These are phyloP conservation scores for Leccinum solheimii DNA, from an alignment of 1,284 basidiomycete genomes.

Conservation along the genomic window DNA sequence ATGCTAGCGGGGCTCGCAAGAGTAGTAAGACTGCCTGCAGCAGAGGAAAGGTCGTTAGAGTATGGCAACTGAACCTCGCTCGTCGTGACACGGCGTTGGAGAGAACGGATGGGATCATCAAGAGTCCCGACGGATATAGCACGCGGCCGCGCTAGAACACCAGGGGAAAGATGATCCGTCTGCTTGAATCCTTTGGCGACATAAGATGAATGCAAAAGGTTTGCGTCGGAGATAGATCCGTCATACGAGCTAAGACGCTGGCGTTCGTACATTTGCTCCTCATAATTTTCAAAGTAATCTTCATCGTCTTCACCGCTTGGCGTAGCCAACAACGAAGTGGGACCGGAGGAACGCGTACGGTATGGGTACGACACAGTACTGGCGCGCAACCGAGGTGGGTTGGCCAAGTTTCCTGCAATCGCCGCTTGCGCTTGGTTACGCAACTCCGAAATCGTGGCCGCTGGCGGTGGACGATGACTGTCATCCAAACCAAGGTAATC, in stretches of 20 bases:
- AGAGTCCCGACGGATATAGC: constrained; percentile 90
- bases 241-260: constrained; percentile 64
- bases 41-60: constrained; percentile 50
- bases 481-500: constrained; percentile 95
- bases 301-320: constrained; percentile 70
- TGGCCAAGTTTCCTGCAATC: constrained; percentile 78
- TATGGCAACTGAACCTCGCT: constrained; percentile 58
- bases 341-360: constrained; percentile 58
- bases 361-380: constrained; percentile 88
- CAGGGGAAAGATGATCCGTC: constrained; percentile 60
- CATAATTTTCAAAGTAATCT: constrained; percentile 65
- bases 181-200: constrained; percentile 74
- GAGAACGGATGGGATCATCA: constrained; percentile 70
- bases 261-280: constrained; percentile 48
- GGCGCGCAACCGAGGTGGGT: constrained; percentile 80
- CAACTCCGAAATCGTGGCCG: constrained; percentile 82
- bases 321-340: constrained; percentile 57
- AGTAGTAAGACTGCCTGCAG: constrained; percentile 42
- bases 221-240: constrained; percentile 47
- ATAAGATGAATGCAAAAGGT: constrained; percentile 54
- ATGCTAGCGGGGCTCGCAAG: constrained; percentile 54
- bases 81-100: constrained; percentile 62
- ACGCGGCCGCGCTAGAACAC: constrained; percentile 40
- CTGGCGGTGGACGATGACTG: constrained; percentile 59
- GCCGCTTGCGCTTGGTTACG: constrained; percentile 86